Evolutionary conservation across 2,329 filamentous ascomycete species (phyloP), one percentile per base, ranked within the genome.

Genomic region (Chalara sp.): DNA sequence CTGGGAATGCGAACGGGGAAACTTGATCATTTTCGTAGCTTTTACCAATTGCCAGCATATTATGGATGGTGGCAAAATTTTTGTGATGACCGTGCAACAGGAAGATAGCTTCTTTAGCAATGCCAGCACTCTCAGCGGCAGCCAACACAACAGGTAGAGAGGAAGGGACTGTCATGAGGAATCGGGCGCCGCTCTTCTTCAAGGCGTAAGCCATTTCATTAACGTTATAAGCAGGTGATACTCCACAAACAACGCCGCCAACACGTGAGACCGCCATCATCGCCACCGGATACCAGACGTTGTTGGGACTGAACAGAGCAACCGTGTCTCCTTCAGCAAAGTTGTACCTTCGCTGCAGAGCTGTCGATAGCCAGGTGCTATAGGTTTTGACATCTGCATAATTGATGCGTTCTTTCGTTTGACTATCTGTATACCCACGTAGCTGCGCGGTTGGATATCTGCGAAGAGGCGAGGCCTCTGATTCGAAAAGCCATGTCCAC

Each of bases 181-280:
- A 76, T 55, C 75, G 80, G 3, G 77, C 74, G 31, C 78, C 68
- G 1, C 73, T 76, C 0, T 72, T 81, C 56, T 76, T 73, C 1
- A 86, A 68, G 2, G 79, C 80, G 63, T 84, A 83, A 1, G 74
- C 76, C 77, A 86, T 83, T 56, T 86, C 83, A 43, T 85, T 81
- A 21, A 78, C 71, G 45, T 78, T 83, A 63, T 85, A 86, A 1
- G 79, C 81, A 1, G 81, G 81, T 6, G 75, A 79, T 0, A 80
- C 80, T 29, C 48, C 40, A 28, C 51, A 44, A 11, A 51, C 41
- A 39, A 55, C 12, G 32, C 48, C 35, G 21, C 72, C 68, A 61
- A 71, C 58, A 65, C 68, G 71, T 10, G 81, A 66, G 3, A 74
- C 72, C 0, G 76, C 75, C 53, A 79, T 74, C 69, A 83, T 76